Evolutionary conservation across 225 moss, liverwort and hornwort species (phyloP), one percentile per base, ranked within the genome.

Genomic region (Marchantia paleacea): DNA sequence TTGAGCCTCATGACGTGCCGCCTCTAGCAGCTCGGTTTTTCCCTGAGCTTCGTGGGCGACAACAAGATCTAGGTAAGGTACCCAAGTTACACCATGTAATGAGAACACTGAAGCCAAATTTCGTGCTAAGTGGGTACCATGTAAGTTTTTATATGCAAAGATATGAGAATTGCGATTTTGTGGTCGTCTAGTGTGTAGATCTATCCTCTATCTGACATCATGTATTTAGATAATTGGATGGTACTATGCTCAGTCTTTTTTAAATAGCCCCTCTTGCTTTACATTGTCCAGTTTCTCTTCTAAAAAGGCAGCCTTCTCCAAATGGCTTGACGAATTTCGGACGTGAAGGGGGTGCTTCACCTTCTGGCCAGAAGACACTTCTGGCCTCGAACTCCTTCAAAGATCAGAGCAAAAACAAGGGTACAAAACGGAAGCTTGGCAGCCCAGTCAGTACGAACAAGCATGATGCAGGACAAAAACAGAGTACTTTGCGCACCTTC

Each of bases 1-100:
- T 91, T 55, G 85, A 88, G 62, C 86, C 83, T 52, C 95, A 99
- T 80, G 93, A 91, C 79, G 92, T 89, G 54, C 97, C 97, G 12
- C 88, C 95, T 79, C 93, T 97, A 79, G 97, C 97, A 63, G 95
- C 97, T 51, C 91, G 97, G 55, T 97, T 92, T 72, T 91, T 91
- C 95, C 97, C 97, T 72, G 97, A 95, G 83, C 91, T 97, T 83
- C 90, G 95, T 84, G 97, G 97, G 73, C 95, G 95, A 20, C 97
- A 97, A 84, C 97, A 93, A 85, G 90, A 89, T 78, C 88, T 97
- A 55, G 87, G 97, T 97, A 80, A 79, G 82, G 28, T 7, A 11
- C 47, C 31, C 1, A 61, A 63, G 47, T 57, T 57, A 13, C 3
- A 57, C 8, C 19, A 12, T 13, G 14, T 57, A 12, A 13, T 57